A percentile compares a stretch with the other conserved stretches of the same genome.
These are phyloP conservation scores for Pythium phragmitis DNA, from an alignment of 352 stramenopile species.

Conservation along the genomic window DNA sequence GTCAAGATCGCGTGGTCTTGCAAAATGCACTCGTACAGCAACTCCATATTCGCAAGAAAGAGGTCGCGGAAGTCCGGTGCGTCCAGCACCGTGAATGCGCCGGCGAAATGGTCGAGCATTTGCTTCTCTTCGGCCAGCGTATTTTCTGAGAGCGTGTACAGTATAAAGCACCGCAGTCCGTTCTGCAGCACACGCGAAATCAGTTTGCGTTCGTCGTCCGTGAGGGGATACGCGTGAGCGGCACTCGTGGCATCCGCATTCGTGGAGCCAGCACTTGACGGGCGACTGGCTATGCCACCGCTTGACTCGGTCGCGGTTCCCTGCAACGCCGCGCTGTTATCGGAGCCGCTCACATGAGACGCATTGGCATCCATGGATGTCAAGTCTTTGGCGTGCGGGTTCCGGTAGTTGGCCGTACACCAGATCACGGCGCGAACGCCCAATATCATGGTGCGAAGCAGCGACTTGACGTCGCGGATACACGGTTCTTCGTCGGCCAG, in stretches of 20 bases:
- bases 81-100: slow-evolving; percentile 96
- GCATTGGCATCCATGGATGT: slow-evolving; percentile 68
- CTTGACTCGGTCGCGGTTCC: slow-evolving; percentile 1
- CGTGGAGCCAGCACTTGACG: slow-evolving; percentile 1
- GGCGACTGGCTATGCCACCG: slow-evolving; percentile 3
- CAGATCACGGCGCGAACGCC: slow-evolving; percentile 98
- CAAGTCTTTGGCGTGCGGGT: slow-evolving; percentile 82
- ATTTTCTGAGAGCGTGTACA: slow-evolving; percentile 91
- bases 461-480: slow-evolving; percentile 90
- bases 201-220: slow-evolving; percentile 91
- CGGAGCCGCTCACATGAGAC: not conserved
- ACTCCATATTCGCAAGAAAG: slow-evolving; percentile 87
- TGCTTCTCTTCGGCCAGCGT: slow-evolving; percentile 92
- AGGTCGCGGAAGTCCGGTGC: slow-evolving; percentile 92
- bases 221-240: slow-evolving; percentile 81
- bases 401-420: slow-evolving; percentile 94
- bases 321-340: not conserved
- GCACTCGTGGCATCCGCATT: slow-evolving; percentile 9
- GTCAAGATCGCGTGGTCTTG: slow-evolving; percentile 92
- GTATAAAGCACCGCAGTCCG: slow-evolving; percentile 91
- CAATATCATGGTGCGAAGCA: slow-evolving; percentile 96
- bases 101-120: slow-evolving; percentile 96
- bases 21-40: slow-evolving; percentile 93
- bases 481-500: slow-evolving; percentile 71
- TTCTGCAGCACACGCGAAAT: slow-evolving; percentile 94